Evolutionary conservation across 1,284 basidiomycete species (phyloP), one percentile per base, ranked within the genome.

Genomic region (Fomitopsis palustris): DNA sequence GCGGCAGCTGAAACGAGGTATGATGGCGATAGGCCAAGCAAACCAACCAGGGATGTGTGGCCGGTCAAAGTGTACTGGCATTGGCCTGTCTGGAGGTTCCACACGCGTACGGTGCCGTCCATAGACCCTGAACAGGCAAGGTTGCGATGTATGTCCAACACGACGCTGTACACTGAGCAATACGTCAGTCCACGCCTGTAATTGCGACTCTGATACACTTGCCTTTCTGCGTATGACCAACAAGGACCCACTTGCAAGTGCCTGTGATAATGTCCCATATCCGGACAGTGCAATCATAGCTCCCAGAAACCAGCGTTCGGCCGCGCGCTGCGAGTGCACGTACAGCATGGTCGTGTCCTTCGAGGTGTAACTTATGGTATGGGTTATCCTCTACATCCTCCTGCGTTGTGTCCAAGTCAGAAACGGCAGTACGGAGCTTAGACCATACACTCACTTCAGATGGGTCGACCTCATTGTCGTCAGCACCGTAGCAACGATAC

Each of bases 261-360:
- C 95, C 96, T n/a, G 87, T 90, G 63, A 95, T 82, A 60, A 94
- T 90, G 71, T 98, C 95, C 95, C 96, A 98, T 37, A 97, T 90
- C 39, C 95, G 87, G 39, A 97, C 94, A 3, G 87, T 92, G 70
- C 87, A 91, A 71, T 98, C 96, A 74, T 98, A 98, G 67, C 93
- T 96, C 29, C 95, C 95, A n/a, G 93, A 96, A 23, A 96, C 91
- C 49, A 96, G 81, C 1, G 90, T 94, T 43, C 92, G 82, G 4
- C 95, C 95, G 64, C 93, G 82, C 10, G 93, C 92, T 29, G 95
- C 93, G n/a, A 98, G 79, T 4, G 94, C 93, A 58, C 95, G 85
- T 16, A 98, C 95, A 29, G 95, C 94, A 69, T 93, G 89, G 55
- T 89, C 88, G 68, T 98, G 95, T 0, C 95, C 95, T 68, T 90